Base-by-base conservation (phyloP, 2,329 filamentous ascomycete genomes). In the Rachicladosporium sp. region DNA sequence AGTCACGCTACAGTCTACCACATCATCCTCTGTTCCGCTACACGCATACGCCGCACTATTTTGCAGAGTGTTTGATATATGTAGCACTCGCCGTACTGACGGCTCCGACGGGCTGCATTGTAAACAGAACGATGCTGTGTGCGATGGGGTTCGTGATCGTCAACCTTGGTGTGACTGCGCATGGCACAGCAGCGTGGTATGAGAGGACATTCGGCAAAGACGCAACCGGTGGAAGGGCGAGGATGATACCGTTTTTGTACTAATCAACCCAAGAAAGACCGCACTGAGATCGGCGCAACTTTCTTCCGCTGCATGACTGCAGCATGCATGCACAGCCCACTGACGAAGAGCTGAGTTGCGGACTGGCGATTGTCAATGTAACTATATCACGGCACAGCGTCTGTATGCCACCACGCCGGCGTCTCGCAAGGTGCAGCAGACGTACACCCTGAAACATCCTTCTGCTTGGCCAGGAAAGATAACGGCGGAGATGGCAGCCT, bases 11-110 rank as follows among this genome's bases (percentile, higher is more conserved):
- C 61, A 82, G 82, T 8, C 69, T 96, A 15, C 89, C 89, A 0
- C 66, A 71, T 2, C 71, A 81, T 43, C 78, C 80, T 2, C 63
- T 82, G 42, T 98, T 96, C 60, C 67, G 68, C 33, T 67, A 70
- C 42, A 61, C 93, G 13, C 63, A 95, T 31, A 93, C 83, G 51
- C 87, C 91, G 11, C 91, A 98, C 62, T 98, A 96, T 61, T 82
- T 82, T 3, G 85, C 81, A 53, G 91, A 96, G 64, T 88, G 84
- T 55, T 57, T 82, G 31, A 76, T 95, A 43, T 96, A 98, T 58
- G 56, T 87, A 12, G 73, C 80, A n/a, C 63, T 98, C 47, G 74
- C 85, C 2, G 62, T 91, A 34, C 59, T 82, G 31, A 78, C 80
- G 23, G 86, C 88, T 1, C 87, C 88, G 0, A 52, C 63, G 6